Conservation (phyloP, 2,329 filamentous ascomycete genomes). For the Lasiodiplodia citricola region DNA sequence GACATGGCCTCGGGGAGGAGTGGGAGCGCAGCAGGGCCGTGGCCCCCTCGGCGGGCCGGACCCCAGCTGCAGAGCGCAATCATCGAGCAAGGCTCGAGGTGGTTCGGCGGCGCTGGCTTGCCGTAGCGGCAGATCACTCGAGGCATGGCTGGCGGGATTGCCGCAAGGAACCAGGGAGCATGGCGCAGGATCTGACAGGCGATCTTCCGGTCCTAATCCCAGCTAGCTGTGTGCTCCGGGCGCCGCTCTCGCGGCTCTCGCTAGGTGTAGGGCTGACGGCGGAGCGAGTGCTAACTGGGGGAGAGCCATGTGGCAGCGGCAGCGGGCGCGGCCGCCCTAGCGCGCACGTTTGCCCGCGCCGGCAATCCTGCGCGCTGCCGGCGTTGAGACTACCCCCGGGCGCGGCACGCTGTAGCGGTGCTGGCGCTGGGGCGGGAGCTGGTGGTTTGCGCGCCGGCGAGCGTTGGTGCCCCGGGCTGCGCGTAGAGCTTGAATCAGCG, state of each 20-base stretch:
- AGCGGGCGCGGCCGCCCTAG: conserved; percentile 16
- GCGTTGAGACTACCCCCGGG: conserved; percentile 2
- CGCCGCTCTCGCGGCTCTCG: conserved; percentile 17
- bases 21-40: conserved; percentile 10
- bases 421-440: background rate
- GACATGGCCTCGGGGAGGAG: background rate
- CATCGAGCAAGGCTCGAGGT: conserved; percentile 19
- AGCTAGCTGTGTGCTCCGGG: conserved; percentile 23
- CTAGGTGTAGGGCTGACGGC: conserved; percentile 19
- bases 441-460: conserved; percentile 11
- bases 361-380: conserved; percentile 15
- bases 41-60: conserved; percentile 9
- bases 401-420: background rate
- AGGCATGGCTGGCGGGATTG: conserved; percentile 19
- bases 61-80: conserved; percentile 20
- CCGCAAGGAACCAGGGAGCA: conserved; percentile 20
- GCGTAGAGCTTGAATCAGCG: conserved; percentile 17
- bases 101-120: conserved; percentile 24
- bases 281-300: background rate
- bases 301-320: conserved; percentile 9
- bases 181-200: conserved; percentile 24
- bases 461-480: conserved; percentile 6
- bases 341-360: conserved; percentile 7
- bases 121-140: conserved; percentile 23
- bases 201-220: conserved; percentile 20